Percentiles rank a stretch among this genome's conserved stretches.
These are phyloP conservation scores for Dictyostelium discoideum DNA, from an alignment of 78 protist species.

Conservation along the genomic window dicty_2.7 NC_007089.4:5257001-5257500, in stretches of 20 bases:
- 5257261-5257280: neutral
- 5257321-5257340: neutral
- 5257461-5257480: no score
- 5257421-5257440: no score
- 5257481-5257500: no score
- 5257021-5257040: no score
- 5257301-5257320: neutral
- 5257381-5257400: neutral
- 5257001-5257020: no score
- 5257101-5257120: neutral
- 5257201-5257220: neutral
- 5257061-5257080: neutral
- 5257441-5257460: no score
- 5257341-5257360: neutral
- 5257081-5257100: neutral
- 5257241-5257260: neutral
- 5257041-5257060: neutral
- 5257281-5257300: no score
- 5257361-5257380: neutral
- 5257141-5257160: no score
- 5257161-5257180: no score
- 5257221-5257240: neutral
- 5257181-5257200: neutral
- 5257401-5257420: no score
- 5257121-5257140: neutral